A percentile compares a stretch with the other conserved stretches of the same genome.
These are phyloP conservation scores for Jatropha podagrica DNA, from an alignment of 441 rosid genomes.

Conservation along the genomic window DNA sequence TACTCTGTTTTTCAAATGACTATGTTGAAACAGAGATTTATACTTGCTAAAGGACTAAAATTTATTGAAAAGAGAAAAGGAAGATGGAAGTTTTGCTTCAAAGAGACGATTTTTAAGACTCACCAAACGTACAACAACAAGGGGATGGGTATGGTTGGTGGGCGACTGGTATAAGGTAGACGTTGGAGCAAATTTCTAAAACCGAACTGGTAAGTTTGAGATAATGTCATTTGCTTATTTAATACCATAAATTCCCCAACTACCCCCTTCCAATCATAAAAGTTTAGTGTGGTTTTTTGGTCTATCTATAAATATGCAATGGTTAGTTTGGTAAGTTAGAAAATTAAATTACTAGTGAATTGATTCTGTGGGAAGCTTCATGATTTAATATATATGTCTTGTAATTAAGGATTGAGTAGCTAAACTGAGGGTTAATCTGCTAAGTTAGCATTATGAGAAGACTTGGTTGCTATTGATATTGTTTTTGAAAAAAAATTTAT, in stretches of 20 bases:
- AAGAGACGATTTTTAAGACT: constrained; percentile 8
- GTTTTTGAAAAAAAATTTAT: no score
- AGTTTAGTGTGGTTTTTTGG: no score
- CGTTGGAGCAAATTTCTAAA: constrained; percentile 10
- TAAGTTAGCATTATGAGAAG: no score
- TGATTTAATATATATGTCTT: no score
- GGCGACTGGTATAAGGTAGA: constrained; percentile 11
- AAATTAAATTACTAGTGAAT: not conserved
- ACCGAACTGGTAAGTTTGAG: not conserved
- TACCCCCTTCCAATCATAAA: not conserved
- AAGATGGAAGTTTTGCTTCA: not conserved
- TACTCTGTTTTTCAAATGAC: not conserved
- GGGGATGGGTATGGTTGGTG: constrained; percentile 11
- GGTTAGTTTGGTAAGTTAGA: not conserved
- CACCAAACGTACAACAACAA: constrained; percentile 12
- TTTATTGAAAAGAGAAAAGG: not conserved
- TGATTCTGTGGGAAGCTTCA: not conserved
- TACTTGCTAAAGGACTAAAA: not conserved
- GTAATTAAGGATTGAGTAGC: no score
- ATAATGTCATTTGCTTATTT: not conserved
- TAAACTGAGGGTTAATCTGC: no score
- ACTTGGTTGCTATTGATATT: no score
- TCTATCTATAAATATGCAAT: not conserved
- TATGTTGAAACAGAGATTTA: not conserved
- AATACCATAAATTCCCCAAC: not conserved